Conservation (phyloP, 305 asterid genomes). For the Plantago rigida region DNA sequence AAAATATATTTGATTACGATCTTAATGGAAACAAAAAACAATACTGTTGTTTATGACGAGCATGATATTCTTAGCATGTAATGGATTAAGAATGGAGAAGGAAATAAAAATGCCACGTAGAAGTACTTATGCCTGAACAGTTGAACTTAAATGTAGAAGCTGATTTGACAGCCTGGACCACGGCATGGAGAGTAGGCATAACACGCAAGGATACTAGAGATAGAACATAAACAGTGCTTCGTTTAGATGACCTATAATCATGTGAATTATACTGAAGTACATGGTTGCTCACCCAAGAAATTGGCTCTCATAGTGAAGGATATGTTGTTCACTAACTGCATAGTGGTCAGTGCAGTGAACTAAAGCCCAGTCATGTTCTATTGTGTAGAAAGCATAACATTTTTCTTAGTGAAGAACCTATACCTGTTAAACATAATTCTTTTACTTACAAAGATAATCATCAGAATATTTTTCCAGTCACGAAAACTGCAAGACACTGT, state of each 20-base stretch:
- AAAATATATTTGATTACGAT: background rate
- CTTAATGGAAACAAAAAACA: no score
- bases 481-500: conserved; percentile 7
- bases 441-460: background rate
- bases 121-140: background rate
- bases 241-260: background rate
- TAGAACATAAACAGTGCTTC: background rate
- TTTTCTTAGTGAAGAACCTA: background rate
- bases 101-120: background rate
- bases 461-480: background rate
- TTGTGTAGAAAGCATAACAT: background rate
- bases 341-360: no score
- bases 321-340: background rate
- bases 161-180: background rate
- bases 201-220: no score
- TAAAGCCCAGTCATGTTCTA: background rate
- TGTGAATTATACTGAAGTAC: background rate
- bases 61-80: no score
- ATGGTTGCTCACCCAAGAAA: background rate
- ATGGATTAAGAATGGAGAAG: no score
- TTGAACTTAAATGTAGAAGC: background rate
- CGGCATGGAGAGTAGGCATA: background rate
- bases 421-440: background rate
- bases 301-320: background rate
- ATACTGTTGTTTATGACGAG: no score